Evolutionary conservation across 2,329 filamentous ascomycete genomes (phyloP), one percentile per base, ranked within the genome.

Genomic region (Daldinia sp.): DNA sequence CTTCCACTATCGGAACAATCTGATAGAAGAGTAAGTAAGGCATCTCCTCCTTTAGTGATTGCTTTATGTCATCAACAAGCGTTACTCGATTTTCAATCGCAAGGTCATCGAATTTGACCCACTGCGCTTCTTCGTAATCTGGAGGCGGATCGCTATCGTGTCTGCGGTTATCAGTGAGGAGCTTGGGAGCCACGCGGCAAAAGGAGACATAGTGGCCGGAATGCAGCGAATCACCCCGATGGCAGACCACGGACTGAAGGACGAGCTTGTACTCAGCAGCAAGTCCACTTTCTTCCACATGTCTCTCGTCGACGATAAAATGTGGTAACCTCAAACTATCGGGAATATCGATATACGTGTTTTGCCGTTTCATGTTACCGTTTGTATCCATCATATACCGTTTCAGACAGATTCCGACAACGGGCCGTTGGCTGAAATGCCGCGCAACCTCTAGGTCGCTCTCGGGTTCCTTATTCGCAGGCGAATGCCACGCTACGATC

Each of bases 1-100:
- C 87, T 63, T 94, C 92, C 33, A 93, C 88, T 75, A 97, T 93
- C 0, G 95, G 94, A 33, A 97, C 88, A 44, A 98, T 93, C 79
- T 98, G 95, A 76, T 98, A 99, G 79, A 98, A 98, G 0, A 99
- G 84, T 6, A 98, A 86, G 78, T 98, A 98, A 0, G 96, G 95
- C 78, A 93, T 97, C 78, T 98, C 94, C n/a, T 91, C 87, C 72
- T 89, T 91, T 56, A 98, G 82, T 0, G 93, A 91, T 72, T 91
- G 82, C 68, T 92, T 90, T 73, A 90, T 88, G 70, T 98, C 91
- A 74, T 97, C 89, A 55, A 98, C 90, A 61, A 91, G 86, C 0
- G 85, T 86, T 2, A 98, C 91, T 28, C 95, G 88, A 63, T 90
- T 86, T 39, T 87, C 83, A 0, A 88, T 82, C 0, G 79, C 79